Evolutionary conservation across 129 eudicot species (phyloP).

Genomic region (Flaveria trinervia): DNA sequence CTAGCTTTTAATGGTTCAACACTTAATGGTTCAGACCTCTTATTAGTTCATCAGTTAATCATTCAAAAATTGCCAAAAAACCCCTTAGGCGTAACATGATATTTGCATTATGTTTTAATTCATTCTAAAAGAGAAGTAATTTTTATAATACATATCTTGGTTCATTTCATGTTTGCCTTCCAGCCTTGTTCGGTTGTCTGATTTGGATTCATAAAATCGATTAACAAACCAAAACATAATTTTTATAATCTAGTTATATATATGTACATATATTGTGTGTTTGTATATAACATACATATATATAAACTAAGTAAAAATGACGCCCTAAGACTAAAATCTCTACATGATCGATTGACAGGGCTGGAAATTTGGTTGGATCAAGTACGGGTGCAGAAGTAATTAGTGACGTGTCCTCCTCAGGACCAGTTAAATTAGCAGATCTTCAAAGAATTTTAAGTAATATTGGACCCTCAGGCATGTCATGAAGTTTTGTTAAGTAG

Average conservation of each 20-base stretch:
- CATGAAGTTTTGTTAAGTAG: not conserved
- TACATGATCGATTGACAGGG: conserved; percentile 48
- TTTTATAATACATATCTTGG: not conserved
- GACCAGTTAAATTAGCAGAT: conserved; percentile 92
- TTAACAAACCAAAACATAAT: not conserved
- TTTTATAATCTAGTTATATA: not conserved
- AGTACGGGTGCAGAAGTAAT: conserved; percentile 74
- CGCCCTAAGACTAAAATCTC: not conserved
- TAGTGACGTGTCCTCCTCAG: conserved; percentile 91
- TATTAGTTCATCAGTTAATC: too few relatives aligned
- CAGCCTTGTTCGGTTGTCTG: not conserved
- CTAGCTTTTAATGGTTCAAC: too few relatives aligned
- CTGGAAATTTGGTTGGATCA: conserved; percentile 83
- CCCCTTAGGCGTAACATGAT: not conserved
- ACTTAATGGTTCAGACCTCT: too few relatives aligned
- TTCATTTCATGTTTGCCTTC: not conserved
- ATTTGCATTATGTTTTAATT: not conserved
- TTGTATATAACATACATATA: not conserved
- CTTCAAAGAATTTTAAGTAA: conserved; percentile 88
- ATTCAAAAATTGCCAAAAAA: too few relatives aligned
- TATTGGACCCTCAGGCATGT: conserved; percentile 75
- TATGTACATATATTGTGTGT: not conserved
- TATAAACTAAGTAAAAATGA: not conserved
- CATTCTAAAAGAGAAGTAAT: not conserved
- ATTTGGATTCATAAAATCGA: not conserved